Base-by-base conservation (phyloP, 306 rosid species). In the Ammopiptanthus mongolicus region DNA sequence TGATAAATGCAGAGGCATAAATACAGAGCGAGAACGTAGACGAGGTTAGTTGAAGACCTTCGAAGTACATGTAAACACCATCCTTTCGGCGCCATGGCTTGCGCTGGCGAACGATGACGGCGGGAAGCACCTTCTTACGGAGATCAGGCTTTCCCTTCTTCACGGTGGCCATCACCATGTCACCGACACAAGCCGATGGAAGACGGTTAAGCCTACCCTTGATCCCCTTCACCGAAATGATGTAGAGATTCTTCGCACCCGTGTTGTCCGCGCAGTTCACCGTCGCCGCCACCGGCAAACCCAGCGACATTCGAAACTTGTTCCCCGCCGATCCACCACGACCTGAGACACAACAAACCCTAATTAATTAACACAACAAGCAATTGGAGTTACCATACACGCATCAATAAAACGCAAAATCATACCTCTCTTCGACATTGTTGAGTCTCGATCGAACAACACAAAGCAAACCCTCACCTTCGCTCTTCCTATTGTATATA, bases 21-120 rank as follows among this genome's bases (percentile, higher is more conserved):
- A n/a, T n/a, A n/a, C n/a, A n/a, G n/a, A n/a, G n/a, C n/a, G n/a
- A n/a, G n/a, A n/a, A n/a, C n/a, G n/a, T n/a, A n/a, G n/a, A n/a
- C n/a, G n/a, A n/a, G n/a, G n/a, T n/a, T n/a, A 2, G 39, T 36
- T 41, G 7, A 9, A 3, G 18, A 90, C 96, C 96, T 87, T 93
- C 98, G 4, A 93, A 93, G 81, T 93, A 93, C 98, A 93, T 93
- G 76, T 55, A 93, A 17, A 93, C 97, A 0, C 97, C 98, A 42
- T 93, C 98, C 97, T 93, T 93, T 91, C 97, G 81, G 89, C 96
- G 93, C 93, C 93, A 93, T 0, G 97, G 97, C 79, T 93, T 93
- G 62, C 96, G 84, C 88, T 93, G 98, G 33, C 96, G 86, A 17
- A 93, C 98, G 64, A 93, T 91, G 60, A 91, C 97, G 0, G 98